Conservation (phyloP, 1,284 basidiomycete genomes). For the Anthracocystis setariae region DNA sequence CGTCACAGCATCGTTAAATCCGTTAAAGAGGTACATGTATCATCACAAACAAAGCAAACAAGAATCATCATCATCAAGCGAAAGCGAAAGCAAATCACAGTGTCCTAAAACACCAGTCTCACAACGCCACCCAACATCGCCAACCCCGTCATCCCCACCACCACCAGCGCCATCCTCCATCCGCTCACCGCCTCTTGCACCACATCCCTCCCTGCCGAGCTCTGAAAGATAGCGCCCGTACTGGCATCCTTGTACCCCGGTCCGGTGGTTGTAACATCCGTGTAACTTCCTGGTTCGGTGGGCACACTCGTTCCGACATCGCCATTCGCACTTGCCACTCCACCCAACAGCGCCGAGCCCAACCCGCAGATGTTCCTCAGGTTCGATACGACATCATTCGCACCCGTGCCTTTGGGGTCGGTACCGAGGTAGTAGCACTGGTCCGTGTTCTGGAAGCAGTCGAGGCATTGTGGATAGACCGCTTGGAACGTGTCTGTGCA, state of each 20-base stretch:
- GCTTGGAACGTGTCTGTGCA: constrained; percentile 77
- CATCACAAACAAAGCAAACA: neutral
- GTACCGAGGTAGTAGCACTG: constrained; percentile 58
- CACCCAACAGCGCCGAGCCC: constrained; percentile 48
- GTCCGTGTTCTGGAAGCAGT: constrained; percentile 70
- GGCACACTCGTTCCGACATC: constrained; percentile 27
- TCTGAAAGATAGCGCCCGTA: constrained; percentile 49
- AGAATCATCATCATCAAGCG: neutral
- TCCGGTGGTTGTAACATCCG: constrained; percentile 44
- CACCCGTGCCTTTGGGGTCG: constrained; percentile 57
- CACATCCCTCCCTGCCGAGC: constrained; percentile 6
- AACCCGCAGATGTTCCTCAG: constrained; percentile 55
- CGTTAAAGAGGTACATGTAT: too few species aligned
- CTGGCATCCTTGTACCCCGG: constrained; percentile 43
- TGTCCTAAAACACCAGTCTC: constrained; percentile 5
- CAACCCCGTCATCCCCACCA: constrained; percentile 11
- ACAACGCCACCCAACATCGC: constrained; percentile 21
- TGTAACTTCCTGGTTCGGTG: constrained; percentile 25
- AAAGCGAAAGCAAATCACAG: neutral
- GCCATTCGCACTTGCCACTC: constrained; percentile 43
- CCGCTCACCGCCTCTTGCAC: constrained; percentile 22
- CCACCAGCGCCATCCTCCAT: constrained; percentile 4
- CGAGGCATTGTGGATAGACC: constrained; percentile 77
- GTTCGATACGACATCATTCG: constrained; percentile 44
- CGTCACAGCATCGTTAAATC: neutral